phyloP scores from a whole-genome alignment of 495 filamentous ascomycete species.

The Schizothecium vesticola region DNA sequence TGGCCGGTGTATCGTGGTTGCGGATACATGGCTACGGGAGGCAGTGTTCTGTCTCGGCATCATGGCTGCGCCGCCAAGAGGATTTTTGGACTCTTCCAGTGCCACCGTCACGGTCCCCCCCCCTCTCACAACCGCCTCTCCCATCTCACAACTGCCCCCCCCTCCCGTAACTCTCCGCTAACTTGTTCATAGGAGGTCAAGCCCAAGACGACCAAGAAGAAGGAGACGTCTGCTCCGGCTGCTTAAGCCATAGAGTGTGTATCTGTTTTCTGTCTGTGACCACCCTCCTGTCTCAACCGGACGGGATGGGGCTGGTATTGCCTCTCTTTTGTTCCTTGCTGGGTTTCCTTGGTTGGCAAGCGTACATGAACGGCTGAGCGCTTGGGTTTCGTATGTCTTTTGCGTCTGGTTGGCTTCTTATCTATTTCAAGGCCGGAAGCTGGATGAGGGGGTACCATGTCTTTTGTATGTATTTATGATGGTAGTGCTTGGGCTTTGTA shows the following conservation, averaged over 20 bases:
- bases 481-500: neutral
- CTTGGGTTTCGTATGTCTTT: conserved; percentile 7
- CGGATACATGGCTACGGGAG: neutral
- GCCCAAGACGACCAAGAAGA: conserved; percentile 41
- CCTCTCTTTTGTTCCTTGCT: neutral
- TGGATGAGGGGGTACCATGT: conserved; percentile 8
- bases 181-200: conserved; percentile 25
- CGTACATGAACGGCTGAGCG: conserved; percentile 8
- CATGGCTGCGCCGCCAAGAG: too few relatives aligned
- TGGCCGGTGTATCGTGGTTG: neutral
- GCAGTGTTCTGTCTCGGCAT: too few relatives aligned
- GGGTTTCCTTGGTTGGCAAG: conserved; percentile 20
- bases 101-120: neutral
- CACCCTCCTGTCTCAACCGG: neutral
- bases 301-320: neutral
- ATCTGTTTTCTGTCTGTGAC: neutral
- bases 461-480: conserved; percentile 13
- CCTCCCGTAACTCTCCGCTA: neutral
- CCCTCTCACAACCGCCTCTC: neutral
- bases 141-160: too few relatives aligned
- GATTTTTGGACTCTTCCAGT: neutral
- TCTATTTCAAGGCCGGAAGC: neutral
- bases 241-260: conserved; percentile 11
- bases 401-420: neutral
- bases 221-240: conserved; percentile 25